Base-by-base conservation (phyloP, 805 yeast genomes). In the Pichia pseudocactophila region DNA sequence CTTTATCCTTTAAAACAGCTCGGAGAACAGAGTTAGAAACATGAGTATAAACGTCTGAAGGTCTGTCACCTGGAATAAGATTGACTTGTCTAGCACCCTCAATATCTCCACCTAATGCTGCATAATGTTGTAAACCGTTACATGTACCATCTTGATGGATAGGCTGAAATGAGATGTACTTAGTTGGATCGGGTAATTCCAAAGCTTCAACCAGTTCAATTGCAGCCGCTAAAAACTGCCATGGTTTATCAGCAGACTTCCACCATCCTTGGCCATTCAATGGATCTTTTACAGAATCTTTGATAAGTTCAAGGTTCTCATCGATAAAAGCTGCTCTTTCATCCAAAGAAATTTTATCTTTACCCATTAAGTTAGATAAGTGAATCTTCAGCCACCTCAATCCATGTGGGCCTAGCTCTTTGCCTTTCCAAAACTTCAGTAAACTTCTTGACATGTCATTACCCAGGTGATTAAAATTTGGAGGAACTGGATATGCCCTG, bases 111-210 rank as follows among this genome's bases (percentile, higher is more conserved):
- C 92, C 92, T 40, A 83, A 65, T 0, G 94, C 94, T 22, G 94
- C 92, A 61, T 83, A 83, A 65, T 83, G 94, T 54, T 83, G 94
- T 47, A 83, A 68, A 16, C 94, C 94, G 56, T 83, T 83, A 65
- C 94, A 83, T 0, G 92, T 82, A 52, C 94, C 94, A 64, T 83
- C 94, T 61, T 82, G 90, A 58, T 83, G 92, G 30, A 83, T 82
- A 1, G 92, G 90, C 48, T 80, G 79, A 57, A 78, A 82, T 1
- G 87, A 80, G 17, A 80, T 61, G 51, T 61, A 81, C 47, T 78
- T 69, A 13, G 76, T 71, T 9, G 92, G 92, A 50, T 82, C 81
- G 8, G 68, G 73, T 44, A 77, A 60, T 50, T 74, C 68, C 50
- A 69, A 61, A 1, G 89, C 92, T 41, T 74, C 79, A 16, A 66